phyloP scores from a whole-genome alignment of 148 eudicot species.

The Limonium bicolor region DNA sequence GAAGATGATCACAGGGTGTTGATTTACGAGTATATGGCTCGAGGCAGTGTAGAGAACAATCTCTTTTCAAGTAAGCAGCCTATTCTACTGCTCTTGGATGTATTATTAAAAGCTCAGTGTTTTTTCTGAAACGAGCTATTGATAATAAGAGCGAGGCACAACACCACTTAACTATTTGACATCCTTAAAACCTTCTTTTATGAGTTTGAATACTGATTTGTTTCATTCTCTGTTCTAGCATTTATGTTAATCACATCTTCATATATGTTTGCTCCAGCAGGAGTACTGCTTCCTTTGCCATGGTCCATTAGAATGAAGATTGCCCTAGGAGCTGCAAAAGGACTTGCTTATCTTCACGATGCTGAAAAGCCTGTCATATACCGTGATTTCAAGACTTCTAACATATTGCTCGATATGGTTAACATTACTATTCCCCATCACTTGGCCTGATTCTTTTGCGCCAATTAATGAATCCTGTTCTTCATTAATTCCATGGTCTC shows the following conservation, averaged over 20 bases:
- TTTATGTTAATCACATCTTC: not conserved
- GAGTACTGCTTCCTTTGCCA: conserved; percentile 77
- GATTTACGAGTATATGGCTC: not conserved
- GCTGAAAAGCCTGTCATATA: conserved; percentile 86
- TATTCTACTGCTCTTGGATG: not conserved
- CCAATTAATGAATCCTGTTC: no score
- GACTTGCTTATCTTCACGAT: conserved; percentile 78
- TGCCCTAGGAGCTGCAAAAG: conserved; percentile 77
- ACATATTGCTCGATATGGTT: conserved; percentile 69
- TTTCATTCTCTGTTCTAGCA: not conserved
- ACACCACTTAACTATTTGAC: no score
- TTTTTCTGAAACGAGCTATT: no score
- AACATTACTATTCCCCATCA: no score
- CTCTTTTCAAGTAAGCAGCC: conserved; percentile 62
- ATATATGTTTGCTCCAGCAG: conserved; percentile 14
- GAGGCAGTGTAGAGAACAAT: conserved; percentile 1
- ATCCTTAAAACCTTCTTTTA: no score
- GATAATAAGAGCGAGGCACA: no score
- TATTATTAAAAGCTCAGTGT: no score
- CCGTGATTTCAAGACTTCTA: conserved; percentile 85
- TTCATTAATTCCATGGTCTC: no score
- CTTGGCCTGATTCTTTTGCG: no score
- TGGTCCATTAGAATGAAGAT: conserved; percentile 90
- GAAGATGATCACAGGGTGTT: conserved; percentile 1
- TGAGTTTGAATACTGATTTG: no score